phyloP scores from a whole-genome alignment of 192 early-diverging fungal genomes.

The Coemansia sp. region DNA sequence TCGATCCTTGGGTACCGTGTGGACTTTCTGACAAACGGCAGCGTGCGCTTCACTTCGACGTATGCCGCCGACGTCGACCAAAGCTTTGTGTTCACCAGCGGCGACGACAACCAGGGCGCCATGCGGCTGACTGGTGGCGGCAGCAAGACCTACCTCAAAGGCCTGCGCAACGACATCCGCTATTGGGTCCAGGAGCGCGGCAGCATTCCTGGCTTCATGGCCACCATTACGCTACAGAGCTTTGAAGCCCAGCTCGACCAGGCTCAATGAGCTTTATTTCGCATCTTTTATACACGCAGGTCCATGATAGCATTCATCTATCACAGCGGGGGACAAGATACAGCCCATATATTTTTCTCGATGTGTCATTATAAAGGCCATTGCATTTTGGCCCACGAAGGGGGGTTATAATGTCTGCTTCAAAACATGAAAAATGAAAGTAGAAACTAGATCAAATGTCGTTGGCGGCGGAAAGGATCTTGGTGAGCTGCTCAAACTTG shows the following conservation, averaged over 20 bases:
- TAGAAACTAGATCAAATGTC: slow-evolving; percentile 19
- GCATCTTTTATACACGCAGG: background rate
- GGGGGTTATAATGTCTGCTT: no score
- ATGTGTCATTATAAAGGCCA: no score
- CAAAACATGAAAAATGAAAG: background rate
- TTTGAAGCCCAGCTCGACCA: slow-evolving; percentile 46
- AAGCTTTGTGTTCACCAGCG: slow-evolving; percentile 68
- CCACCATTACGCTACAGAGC: slow-evolving; percentile 67
- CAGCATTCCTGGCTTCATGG: slow-evolving; percentile 82
- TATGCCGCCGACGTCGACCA: slow-evolving; percentile 63
- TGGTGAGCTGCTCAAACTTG: slow-evolving; percentile 70
- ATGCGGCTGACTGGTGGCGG: slow-evolving; percentile 69
- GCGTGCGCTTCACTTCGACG: slow-evolving; percentile 73
- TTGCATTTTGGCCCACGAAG: no score
- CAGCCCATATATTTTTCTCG: no score
- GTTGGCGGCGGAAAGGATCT: slow-evolving; percentile 53
- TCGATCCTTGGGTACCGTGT: slow-evolving; percentile 70
- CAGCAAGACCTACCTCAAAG: slow-evolving; percentile 62
- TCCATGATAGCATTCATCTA: no score
- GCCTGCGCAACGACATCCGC: slow-evolving; percentile 58
- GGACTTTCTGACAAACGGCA: slow-evolving; percentile 68
- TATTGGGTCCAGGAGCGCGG: slow-evolving; percentile 70
- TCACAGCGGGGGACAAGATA: no score
- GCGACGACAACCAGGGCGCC: slow-evolving; percentile 64
- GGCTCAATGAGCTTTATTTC: background rate